A percentile compares a stretch with the other conserved stretches of the same genome.
Evolutionary conservation across 139 green algal genomes (phyloP).

Genomic region (Raphidocelis subcapitata): DNA sequence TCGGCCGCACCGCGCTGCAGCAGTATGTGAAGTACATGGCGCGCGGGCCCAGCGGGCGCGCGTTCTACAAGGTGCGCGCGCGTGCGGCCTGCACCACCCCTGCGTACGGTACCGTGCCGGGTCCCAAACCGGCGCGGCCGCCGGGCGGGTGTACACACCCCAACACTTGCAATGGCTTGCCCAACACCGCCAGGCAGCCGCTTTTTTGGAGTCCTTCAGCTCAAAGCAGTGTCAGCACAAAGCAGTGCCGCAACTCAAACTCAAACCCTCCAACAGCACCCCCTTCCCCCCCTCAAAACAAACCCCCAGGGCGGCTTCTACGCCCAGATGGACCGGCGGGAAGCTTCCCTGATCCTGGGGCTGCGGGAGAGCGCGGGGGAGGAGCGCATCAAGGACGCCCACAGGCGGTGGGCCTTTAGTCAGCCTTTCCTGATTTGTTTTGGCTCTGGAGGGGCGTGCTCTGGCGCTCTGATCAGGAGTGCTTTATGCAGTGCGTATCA

Average conservation of each 20-base stretch:
- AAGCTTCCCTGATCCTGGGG: conserved; percentile 92
- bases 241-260: neutral
- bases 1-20: conserved; percentile 66
- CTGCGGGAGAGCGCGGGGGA: conserved; percentile 80
- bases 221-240: neutral
- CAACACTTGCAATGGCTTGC: neutral
- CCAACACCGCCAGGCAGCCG: neutral
- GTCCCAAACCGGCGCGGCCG: neutral
- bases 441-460: too few relatives aligned
- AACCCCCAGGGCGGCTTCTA: conserved; percentile 86
- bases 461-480: too few relatives aligned
- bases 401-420: too few relatives aligned
- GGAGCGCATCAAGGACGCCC: conserved; percentile 92
- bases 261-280: too few relatives aligned
- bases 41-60: conserved; percentile 49
- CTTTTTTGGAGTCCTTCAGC: neutral
- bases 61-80: conserved; percentile 79
- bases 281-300: neutral
- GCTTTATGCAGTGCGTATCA: too few relatives aligned
- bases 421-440: too few relatives aligned
- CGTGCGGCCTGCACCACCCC: neutral
- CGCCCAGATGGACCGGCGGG: conserved; percentile 90
- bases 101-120: neutral
- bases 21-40: conserved; percentile 64
- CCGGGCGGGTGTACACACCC: neutral